Evolutionary conservation across 2,329 filamentous ascomycete species (phyloP).

Genomic region (Fonsecaea pedrosoi): DNA sequence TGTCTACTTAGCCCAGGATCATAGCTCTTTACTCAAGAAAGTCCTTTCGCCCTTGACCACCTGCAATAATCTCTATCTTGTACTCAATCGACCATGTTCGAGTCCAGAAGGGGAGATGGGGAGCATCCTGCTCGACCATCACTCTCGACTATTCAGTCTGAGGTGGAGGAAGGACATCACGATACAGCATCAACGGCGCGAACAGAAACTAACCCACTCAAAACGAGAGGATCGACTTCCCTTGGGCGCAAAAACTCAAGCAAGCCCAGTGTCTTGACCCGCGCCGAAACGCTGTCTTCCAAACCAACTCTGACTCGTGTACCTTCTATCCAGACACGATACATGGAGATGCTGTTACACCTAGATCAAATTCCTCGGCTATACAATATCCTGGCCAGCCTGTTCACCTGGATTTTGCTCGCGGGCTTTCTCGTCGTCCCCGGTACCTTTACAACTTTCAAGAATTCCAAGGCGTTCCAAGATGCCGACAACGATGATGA

Average conservation of each 20-base stretch:
- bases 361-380: conserved; percentile 43
- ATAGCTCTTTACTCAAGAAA: not conserved
- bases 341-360: conserved; percentile 43
- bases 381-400: conserved; percentile 55
- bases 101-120: not conserved
- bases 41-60: not conserved
- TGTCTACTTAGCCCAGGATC: not conserved
- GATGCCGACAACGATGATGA: conserved; percentile 40
- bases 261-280: not conserved
- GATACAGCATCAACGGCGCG: conserved; percentile 7
- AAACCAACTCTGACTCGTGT: conserved; percentile 31
- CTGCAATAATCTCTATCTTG: not conserved
- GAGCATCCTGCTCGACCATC: conserved; percentile 20
- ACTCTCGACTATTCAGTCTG: conserved; percentile 30
- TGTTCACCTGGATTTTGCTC: conserved; percentile 59
- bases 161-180: conserved; percentile 9
- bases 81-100: conserved; percentile 18
- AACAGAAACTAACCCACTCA: not conserved
- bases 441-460: conserved; percentile 58
- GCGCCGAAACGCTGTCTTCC: conserved; percentile 20
- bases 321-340: conserved; percentile 37
- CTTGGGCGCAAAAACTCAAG: conserved; percentile 14
- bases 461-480: conserved; percentile 43
- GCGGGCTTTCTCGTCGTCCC: conserved; percentile 62
- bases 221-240: conserved; percentile 7